phyloP scores from a whole-genome alignment of 768 basidiomycete genomes.

The Fibroporia radiculosa region DNA sequence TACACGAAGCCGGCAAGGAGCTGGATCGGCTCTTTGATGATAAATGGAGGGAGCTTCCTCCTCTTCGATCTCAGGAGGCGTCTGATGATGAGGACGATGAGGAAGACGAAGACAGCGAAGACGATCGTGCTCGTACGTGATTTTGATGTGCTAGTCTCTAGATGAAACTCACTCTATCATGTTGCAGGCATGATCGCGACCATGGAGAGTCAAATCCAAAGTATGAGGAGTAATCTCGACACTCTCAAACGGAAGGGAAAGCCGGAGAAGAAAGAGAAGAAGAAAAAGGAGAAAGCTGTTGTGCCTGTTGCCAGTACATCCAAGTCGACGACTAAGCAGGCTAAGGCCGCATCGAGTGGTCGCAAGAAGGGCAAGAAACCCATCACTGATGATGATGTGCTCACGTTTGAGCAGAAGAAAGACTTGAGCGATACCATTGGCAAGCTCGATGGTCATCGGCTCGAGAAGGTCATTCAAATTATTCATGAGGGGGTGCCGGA shows the following conservation, averaged over 20 bases:
- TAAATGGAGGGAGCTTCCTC: constrained; percentile 79
- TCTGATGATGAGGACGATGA: constrained; percentile 60
- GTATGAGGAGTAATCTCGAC: constrained; percentile 63
- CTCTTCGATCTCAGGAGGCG: constrained; percentile 34
- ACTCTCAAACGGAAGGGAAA: constrained; percentile 46
- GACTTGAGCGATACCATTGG: constrained; percentile 93
- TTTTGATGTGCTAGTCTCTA: constrained; percentile 7
- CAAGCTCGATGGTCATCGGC: constrained; percentile 70
- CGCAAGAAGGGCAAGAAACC: constrained; percentile 62
- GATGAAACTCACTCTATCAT: constrained; percentile 14
- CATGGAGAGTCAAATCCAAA: constrained; percentile 79
- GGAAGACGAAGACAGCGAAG: constrained; percentile 56
- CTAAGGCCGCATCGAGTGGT: constrained; percentile 37
- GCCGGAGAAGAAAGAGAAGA: constrained; percentile 68
- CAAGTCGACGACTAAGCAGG: constrained; percentile 35
- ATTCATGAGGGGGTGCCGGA: constrained; percentile 93
- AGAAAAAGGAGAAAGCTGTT: constrained; percentile 41
- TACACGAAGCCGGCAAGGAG: constrained; percentile 79
- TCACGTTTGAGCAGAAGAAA: constrained; percentile 97
- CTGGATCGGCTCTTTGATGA: constrained; percentile 87
- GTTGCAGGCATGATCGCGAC: constrained; percentile 57
- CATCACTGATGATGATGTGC: constrained; percentile 65
- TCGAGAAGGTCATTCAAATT: constrained; percentile 90
- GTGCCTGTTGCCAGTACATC: constrained; percentile 57
- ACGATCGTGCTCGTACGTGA: constrained; percentile 59